Conservation (phyloP, 2,329 filamentous ascomycete species). For the Elsinoe necatrix region DNA sequence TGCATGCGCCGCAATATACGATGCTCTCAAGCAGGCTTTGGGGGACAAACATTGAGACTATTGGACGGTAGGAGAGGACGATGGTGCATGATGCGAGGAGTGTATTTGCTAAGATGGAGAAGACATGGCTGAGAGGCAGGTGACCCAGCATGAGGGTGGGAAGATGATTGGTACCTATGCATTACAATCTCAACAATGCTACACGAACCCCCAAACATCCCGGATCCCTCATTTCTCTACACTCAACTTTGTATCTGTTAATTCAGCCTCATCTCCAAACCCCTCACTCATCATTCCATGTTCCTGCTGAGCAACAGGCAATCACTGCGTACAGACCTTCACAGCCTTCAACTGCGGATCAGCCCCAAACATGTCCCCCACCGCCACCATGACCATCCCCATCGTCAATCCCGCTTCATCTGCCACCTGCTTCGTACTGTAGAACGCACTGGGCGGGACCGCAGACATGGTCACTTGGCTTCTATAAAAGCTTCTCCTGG, state of each 20-base stretch:
- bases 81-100: background rate
- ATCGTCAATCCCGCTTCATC: slow-evolving; percentile 9
- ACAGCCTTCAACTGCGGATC: slow-evolving; percentile 4
- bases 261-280: background rate
- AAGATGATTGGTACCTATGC: no score
- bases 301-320: background rate
- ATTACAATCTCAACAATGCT: no score
- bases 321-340: slow-evolving; percentile 8
- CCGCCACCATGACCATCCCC: slow-evolving; percentile 9
- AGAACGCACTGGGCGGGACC: slow-evolving; percentile 18
- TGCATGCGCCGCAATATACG: background rate
- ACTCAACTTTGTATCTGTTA: background rate
- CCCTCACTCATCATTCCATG: no score
- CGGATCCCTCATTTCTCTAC: background rate
- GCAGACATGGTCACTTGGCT: slow-evolving; percentile 18
- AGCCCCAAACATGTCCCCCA: slow-evolving; percentile 24
- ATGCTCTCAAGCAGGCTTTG: background rate
- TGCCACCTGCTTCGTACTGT: slow-evolving; percentile 5
- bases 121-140: background rate
- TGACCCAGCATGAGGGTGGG: background rate
- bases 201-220: background rate
- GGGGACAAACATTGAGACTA: background rate
- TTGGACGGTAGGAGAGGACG: background rate
- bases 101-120: background rate
- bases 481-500: background rate